Conservation (phyloP, 345 rosid species). For the Lenwebbia sp. region DNA sequence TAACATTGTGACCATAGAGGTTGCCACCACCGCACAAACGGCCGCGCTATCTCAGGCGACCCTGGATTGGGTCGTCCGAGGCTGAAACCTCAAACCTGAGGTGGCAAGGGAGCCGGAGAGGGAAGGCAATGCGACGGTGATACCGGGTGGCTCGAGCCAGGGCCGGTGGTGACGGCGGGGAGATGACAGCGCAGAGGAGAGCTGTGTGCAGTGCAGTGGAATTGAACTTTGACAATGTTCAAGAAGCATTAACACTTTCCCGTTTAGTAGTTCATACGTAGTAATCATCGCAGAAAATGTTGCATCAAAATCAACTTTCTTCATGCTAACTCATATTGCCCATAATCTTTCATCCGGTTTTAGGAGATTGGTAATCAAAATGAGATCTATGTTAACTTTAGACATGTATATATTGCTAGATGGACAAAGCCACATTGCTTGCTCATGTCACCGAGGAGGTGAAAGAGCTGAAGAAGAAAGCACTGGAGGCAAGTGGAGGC, state of each 20-base stretch:
- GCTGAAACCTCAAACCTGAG: background rate
- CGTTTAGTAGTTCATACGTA: background rate
- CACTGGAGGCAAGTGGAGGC: conserved; percentile 33
- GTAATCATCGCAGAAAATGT: background rate
- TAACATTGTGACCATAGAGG: background rate
- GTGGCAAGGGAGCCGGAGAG: background rate
- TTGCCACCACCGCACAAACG: background rate
- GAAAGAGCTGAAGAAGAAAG: conserved; percentile 37
- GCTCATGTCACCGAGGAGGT: conserved; percentile 44
- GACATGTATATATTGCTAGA: conserved; percentile 3
- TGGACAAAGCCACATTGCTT: conserved; percentile 75
- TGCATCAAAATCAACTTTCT: background rate
- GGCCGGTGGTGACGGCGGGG: background rate
- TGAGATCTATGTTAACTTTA: background rate
- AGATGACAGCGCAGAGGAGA: background rate
- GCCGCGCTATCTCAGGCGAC: background rate
- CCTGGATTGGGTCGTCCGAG: background rate
- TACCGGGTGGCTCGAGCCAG: background rate
- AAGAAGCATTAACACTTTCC: background rate
- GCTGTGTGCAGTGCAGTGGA: background rate
- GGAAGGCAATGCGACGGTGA: background rate
- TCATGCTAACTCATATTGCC: background rate
- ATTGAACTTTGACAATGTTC: background rate
- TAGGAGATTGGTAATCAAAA: background rate
- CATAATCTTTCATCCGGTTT: background rate